Evolutionary conservation across 306 rosid genomes (phyloP), one percentile per base, ranked within the genome.

Genomic region (Acmispon strigosus): DNA sequence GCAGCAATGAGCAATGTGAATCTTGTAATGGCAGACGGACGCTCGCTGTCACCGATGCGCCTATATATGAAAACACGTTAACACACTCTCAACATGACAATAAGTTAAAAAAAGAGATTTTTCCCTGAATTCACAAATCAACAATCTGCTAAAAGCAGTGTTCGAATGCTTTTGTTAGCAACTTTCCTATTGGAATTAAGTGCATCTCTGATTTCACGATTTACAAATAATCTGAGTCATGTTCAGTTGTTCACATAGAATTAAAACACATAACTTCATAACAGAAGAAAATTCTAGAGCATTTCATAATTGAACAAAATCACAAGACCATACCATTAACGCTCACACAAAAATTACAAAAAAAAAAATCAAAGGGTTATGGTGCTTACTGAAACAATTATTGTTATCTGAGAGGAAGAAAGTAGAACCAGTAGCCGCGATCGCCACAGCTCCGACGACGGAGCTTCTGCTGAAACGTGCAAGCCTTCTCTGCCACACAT

Each of bases 361-460:
- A 1, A 22, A 22, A 3, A 27, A 27, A 27, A 27, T 29, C 4
- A 13, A 53, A 20, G 18, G 24, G 8, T 11, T 45, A 34, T 32
- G 11, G 42, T 16, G 66, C 82, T 78, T 51, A 89, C 96, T 65
- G 10, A 50, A 71, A 76, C 70, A 54, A 20, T 47, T 7, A 5
- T 57, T 4, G 47, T 20, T 55, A 12, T 22, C 39, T 24, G 72
- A 73, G 24, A 47, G 81, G 2, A 74, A 32, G 1, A 86, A 9
- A 15, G 80, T 55, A 1, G 90, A 84, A 42, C 94, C 95, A 37
- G 62, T 83, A 8, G 87, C 75, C 0, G 82, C 86, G 8, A 83
- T 27, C 4, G 85, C 90, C 4, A 43, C 80, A 8, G 80, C 59
- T 66, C 87, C 81, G 42, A 48, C 10, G 24, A 81, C 42, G 7